Conservation (phyloP, 768 basidiomycete genomes). For the Leccinum boreale region DNA sequence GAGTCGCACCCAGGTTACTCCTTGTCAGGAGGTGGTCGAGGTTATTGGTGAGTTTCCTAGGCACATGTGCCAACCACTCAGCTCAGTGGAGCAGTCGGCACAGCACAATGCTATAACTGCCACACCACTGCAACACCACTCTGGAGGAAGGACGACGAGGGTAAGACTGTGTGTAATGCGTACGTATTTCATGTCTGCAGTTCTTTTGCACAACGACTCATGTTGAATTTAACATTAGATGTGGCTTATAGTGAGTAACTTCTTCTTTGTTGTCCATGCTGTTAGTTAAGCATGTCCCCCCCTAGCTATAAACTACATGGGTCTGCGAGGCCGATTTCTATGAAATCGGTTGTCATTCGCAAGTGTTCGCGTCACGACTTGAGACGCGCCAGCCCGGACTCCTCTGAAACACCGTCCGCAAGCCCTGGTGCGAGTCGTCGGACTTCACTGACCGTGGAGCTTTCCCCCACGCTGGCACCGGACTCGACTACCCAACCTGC, state of each 20-base stretch:
- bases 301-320: constrained; percentile 78
- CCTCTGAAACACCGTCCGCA: constrained; percentile 69
- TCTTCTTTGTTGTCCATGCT: background rate
- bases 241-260: constrained; percentile 65
- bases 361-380: constrained; percentile 84
- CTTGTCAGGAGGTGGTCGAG: constrained; percentile 69
- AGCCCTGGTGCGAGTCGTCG: constrained; percentile 74
- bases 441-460: constrained; percentile 58
- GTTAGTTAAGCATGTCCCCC: constrained; percentile 8
- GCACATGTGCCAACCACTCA: constrained; percentile 28
- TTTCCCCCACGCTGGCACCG: constrained; percentile 65
- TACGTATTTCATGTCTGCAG: constrained; percentile 38
- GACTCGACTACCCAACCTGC: constrained; percentile 63
- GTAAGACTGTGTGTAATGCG: constrained; percentile 90
- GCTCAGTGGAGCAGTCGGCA: constrained; percentile 29
- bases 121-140: constrained; percentile 89
- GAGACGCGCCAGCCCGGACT: constrained; percentile 49
- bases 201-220: constrained; percentile 13
- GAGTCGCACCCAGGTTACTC: constrained; percentile 58
- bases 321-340: constrained; percentile 80
- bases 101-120: constrained; percentile 88
- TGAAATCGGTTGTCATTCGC: constrained; percentile 89
- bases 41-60: constrained; percentile 57
- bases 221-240: constrained; percentile 40
- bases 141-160: constrained; percentile 90